These are phyloP conservation scores for Trichoderma asperelloides DNA, from an alignment of 495 filamentous ascomycete genomes.

Conservation along the genomic window DNA sequence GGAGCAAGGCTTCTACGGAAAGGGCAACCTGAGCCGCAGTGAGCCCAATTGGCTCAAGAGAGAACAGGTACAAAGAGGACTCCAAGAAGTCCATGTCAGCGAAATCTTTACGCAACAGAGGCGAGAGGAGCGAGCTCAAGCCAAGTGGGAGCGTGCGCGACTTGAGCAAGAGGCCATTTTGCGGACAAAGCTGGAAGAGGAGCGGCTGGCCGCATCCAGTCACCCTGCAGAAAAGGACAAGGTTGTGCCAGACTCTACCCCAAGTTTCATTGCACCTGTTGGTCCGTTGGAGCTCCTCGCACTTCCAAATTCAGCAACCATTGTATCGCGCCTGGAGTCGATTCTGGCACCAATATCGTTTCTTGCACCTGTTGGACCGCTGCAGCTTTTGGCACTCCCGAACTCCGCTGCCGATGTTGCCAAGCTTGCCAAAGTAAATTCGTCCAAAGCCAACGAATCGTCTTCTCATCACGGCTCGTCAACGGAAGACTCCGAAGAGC, in stretches of 20 bases:
- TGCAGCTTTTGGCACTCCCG: conserved; percentile 22
- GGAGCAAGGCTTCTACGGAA: conserved; percentile 95
- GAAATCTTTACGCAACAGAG: conserved; percentile 72
- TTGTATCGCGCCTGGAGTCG: not conserved
- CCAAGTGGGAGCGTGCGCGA: conserved; percentile 85
- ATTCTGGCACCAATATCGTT: conserved; percentile 11
- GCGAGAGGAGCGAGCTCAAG: conserved; percentile 67
- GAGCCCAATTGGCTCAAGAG: conserved; percentile 87
- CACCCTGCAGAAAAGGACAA: not conserved
- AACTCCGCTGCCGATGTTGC: conserved; percentile 19
- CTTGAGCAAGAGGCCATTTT: conserved; percentile 74
- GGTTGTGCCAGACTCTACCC: not conserved
- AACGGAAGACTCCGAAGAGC: not conserved
- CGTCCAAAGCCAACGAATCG: not conserved
- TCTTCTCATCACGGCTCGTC: not conserved
- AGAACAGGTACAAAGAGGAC: conserved; percentile 62
- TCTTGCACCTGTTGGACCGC: conserved; percentile 23
- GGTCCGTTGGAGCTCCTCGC: conserved; percentile 22
- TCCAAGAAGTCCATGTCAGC: conserved; percentile 45
- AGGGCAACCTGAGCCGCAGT: conserved; percentile 83
- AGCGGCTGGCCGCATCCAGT: conserved; percentile 23
- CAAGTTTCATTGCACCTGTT: conserved; percentile 15
- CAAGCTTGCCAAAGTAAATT: not conserved
- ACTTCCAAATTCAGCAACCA: conserved; percentile 20
- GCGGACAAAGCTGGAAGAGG: conserved; percentile 55